Base-by-base conservation (phyloP, 441 rosid species). In the Erodium trifolium region DNA sequence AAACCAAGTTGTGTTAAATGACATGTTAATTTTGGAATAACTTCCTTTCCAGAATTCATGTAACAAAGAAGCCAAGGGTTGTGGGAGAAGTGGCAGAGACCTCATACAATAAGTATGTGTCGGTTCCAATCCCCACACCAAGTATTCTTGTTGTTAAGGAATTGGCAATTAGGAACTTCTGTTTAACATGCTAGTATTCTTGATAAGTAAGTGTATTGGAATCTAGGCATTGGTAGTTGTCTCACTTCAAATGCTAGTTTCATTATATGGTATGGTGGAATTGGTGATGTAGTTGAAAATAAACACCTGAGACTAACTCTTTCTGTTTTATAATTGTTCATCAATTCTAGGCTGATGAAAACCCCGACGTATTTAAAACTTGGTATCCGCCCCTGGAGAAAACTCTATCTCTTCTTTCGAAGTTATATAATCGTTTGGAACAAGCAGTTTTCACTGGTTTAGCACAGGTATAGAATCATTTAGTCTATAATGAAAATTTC, bases 321-420 rank as follows among this genome's bases (percentile, higher is more conserved):
- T 3, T 67, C 7, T 67, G 27, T 63, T 18, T 29, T 41, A 13
- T 9, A 64, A 65, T 37, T 37, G 63, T 70, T 67, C 14, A 51
- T 31, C 53, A n/a, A 65, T 67, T 67, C 73, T 85, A 91, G 97
- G 85, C 78, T 75, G 86, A 79, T 70, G 97, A 81, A 79, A 84
- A 79, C 69, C 69, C 87, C 17, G 86, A 86, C 80, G 83, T 81
- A 69, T 87, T 83, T 77, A 90, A 83, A 79, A 83, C 89, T 80
- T 92, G 97, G 99, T 94, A 90, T 75, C 97, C 99, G 23, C 92
- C 99, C 43, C 70, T 91, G 78, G 99, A 94, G 87, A 91, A 85
- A 81, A 91, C 99, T 60, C 70, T 92, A 57, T 90, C 99, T 65
- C 84, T 90, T 88, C 94, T 94, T 67, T 90, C 97, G 9, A 94